Base-by-base conservation (phyloP, 129 eudicot genomes). In the Tagetes patula region DNA sequence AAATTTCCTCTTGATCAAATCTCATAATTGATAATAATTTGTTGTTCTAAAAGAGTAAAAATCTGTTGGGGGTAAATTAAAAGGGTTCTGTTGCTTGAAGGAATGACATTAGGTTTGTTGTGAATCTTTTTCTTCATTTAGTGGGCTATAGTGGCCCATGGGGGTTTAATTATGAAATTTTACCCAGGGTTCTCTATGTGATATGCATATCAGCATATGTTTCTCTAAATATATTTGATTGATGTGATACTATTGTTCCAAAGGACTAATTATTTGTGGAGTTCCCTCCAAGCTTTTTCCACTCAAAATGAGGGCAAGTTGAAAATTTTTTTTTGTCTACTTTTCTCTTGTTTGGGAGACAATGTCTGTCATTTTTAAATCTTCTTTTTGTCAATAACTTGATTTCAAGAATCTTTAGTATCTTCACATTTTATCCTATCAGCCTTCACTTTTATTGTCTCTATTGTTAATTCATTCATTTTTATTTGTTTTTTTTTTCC, bases 41-140 rank as follows among this genome's bases (percentile, higher is more conserved):
- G 45, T 72, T 58, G 60, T 52, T 71, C 43, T n/a, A 47, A 77
- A 76, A 68, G 67, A 60, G 72, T 34, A 61, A 71, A 71, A 47
- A 66, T 65, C 42, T 64, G 82, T 72, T 76, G 59, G 69, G n/a
- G 37, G 65, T 20, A 20, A 20, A 20, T 20, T 20, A 20, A 55
- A 72, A 79, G 82, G 52, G 77, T 78, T 72, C 82, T 65, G 73
- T 79, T 79, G 82, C 78, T 79, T 79, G 65, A 79, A 69, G 84
- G 73, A 75, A 69, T 69, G 81, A 75, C 81, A 69, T 81, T 64
- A 50, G 48, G 45, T 52, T 75, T 69, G 75, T 62, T 75, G 46
- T 74, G 61, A 69, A 81, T 41, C 73, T 50, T 78, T 72, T 53
- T 65, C 67, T 72, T 65, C 47, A 64, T 65, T 72, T 72, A 41